Evolutionary conservation across 2,329 filamentous ascomycete genomes (phyloP), one percentile per base, ranked within the genome.

Genomic region (Fusarium chaquense): DNA sequence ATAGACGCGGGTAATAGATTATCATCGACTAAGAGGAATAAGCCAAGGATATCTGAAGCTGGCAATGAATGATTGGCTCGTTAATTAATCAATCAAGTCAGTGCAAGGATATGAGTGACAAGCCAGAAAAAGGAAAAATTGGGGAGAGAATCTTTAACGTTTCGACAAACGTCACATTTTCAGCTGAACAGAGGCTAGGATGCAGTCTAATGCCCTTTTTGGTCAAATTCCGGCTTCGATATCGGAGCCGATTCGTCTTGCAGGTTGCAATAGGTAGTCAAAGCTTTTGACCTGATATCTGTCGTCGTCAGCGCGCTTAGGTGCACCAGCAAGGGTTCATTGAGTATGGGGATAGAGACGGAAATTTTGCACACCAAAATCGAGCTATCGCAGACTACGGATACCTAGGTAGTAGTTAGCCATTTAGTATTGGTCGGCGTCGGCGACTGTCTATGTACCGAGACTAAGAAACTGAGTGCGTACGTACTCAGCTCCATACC

Each of bases 401-500:
- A n/a, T n/a, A n/a, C n/a, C n/a, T 22, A 40, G 36, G 5, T 36
- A 36, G 35, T 22, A 40, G 36, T 10, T 36, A 36, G 35, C 28
- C 36, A 40, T 20, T 35, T n/a, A 32, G 44, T 32, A 46, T 30
- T 32, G 26, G 35, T n/a, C n/a, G n/a, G 36, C 8, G 24, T n/a
- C n/a, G n/a, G 36, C 3, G 36, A 40, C 3, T 40, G 16, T n/a
- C 30, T 33, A 49, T 15, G 32, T 40, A 61, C 30, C 38, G 49
- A 38, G 13, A 52, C 52, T 43, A 58, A 47, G 38, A 46, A 30
- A 30, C n/a, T 43, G 22, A 61, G 32, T n/a, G 62, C 62, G 47
- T 66, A 65, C 62, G 62, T 65, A 61, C 41, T 61, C 43, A 40
- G 47, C 54, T 47, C 62, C 62, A 66, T 65, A 65, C 33, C 18